Percentiles rank a stretch among this genome's conserved stretches.
Evolutionary conservation across 2,329 filamentous ascomycete species (phyloP).

Genomic region (Pseudogymnoascus sp.): DNA sequence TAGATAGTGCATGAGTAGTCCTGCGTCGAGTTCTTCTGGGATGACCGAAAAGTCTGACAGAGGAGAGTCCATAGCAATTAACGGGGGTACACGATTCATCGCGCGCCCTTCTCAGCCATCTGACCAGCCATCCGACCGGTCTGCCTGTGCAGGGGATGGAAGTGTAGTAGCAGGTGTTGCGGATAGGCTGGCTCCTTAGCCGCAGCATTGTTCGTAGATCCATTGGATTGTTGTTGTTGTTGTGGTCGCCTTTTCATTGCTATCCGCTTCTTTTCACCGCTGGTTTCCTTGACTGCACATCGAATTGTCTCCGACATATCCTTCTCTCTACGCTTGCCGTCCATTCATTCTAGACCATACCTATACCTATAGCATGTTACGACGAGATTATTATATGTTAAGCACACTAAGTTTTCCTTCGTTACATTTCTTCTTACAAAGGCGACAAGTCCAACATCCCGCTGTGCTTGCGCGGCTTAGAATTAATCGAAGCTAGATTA

Average conservation of each 20-base stretch:
- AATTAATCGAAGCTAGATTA: background rate
- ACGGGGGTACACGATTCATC: too few relatives aligned
- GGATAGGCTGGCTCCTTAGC: background rate
- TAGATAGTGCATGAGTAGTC: conserved; percentile 48
- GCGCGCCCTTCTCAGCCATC: too few relatives aligned
- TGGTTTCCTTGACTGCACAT: conserved; percentile 44
- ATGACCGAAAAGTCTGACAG: background rate
- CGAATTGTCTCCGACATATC: conserved; percentile 44
- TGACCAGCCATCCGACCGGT: too few relatives aligned
- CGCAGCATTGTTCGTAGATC: background rate
- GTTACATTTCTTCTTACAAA: conserved; percentile 58
- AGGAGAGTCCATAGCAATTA: too few relatives aligned
- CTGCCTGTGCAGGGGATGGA: background rate
- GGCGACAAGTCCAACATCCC: conserved; percentile 57
- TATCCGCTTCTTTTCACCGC: conserved; percentile 29
- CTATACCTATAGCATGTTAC: conserved; percentile 12
- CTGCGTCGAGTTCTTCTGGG: conserved; percentile 12
- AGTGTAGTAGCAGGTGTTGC: background rate
- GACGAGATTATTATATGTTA: conserved; percentile 36
- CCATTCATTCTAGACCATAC: conserved; percentile 10
- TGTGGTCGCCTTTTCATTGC: conserved; percentile 5
- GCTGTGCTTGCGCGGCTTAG: conserved; percentile 2
- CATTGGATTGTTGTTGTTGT: conserved; percentile 1
- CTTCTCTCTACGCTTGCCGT: conserved; percentile 31
- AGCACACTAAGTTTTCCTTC: conserved; percentile 51